phyloP scores from a whole-genome alignment of 2,329 filamentous ascomycete species.

The Ophiostoma quercus region DNA sequence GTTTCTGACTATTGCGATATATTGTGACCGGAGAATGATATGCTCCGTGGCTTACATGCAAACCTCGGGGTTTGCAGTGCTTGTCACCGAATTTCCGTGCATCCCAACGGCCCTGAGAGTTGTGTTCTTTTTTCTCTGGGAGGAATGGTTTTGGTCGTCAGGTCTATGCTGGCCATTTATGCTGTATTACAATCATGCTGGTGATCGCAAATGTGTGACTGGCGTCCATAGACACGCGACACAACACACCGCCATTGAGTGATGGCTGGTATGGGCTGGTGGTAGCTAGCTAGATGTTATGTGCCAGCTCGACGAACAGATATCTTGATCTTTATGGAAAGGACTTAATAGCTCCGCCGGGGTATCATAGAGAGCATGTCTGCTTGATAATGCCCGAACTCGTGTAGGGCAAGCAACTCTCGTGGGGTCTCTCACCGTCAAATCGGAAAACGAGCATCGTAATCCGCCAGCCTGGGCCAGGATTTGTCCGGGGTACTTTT shows the following conservation, averaged over 20 bases:
- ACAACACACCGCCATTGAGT: not conserved
- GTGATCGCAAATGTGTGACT: not conserved
- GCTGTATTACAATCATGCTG: not conserved
- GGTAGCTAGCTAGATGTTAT: no score
- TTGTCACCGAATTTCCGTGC: not conserved
- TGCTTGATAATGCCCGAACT: not conserved
- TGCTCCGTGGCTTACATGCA: slow-evolving; percentile 4
- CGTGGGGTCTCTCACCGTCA: not conserved
- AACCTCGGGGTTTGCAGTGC: not conserved
- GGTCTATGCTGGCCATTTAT: not conserved
- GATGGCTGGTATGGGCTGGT: no score
- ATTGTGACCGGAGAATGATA: not conserved
- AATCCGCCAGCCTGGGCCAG: not conserved
- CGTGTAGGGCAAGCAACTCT: not conserved
- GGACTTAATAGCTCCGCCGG: not conserved
- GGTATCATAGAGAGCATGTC: not conserved
- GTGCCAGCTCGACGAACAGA: not conserved
- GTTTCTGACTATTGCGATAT: not conserved
- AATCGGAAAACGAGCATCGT: slow-evolving; percentile 6
- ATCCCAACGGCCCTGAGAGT: not conserved
- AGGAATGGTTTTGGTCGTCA: not conserved
- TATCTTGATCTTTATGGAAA: not conserved
- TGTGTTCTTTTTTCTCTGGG: not conserved
- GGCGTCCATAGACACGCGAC: not conserved
- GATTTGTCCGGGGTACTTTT: not conserved